phyloP scores from a whole-genome alignment of 75 land plant species.

The Selaginella tamariscina region DNA sequence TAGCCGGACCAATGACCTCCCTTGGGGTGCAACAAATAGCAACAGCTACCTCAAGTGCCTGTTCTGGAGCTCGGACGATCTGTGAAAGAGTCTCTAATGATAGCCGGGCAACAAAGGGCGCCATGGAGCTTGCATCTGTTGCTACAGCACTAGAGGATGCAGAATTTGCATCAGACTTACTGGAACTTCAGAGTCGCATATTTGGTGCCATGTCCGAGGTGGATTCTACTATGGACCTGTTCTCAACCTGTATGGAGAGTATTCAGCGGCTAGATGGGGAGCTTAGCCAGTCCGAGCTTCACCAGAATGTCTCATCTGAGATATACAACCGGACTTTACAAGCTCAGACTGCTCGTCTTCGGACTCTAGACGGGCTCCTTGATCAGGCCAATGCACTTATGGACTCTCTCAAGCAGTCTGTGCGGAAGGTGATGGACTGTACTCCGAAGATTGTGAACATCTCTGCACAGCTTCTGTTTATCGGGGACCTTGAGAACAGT shows the following conservation, averaged over 20 bases:
- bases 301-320: neutral
- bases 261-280: neutral
- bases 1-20: neutral
- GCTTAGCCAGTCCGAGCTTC: neutral
- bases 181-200: neutral
- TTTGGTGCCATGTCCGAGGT: neutral
- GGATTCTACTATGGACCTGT: neutral
- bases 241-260: neutral
- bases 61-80: neutral
- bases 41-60: neutral
- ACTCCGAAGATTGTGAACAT: neutral
- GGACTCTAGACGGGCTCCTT: neutral
- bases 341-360: neutral
- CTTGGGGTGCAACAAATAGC: neutral
- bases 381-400: neutral
- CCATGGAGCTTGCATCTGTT: neutral
- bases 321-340: neutral
- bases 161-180: neutral
- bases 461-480: neutral
- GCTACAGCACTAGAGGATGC: neutral
- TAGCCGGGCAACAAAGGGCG: neutral
- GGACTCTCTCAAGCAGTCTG: neutral
- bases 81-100: neutral
- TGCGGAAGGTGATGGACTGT: neutral
- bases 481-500: neutral